Evolutionary conservation across 345 rosid genomes (phyloP).

Genomic region (Psidium guajava): DNA sequence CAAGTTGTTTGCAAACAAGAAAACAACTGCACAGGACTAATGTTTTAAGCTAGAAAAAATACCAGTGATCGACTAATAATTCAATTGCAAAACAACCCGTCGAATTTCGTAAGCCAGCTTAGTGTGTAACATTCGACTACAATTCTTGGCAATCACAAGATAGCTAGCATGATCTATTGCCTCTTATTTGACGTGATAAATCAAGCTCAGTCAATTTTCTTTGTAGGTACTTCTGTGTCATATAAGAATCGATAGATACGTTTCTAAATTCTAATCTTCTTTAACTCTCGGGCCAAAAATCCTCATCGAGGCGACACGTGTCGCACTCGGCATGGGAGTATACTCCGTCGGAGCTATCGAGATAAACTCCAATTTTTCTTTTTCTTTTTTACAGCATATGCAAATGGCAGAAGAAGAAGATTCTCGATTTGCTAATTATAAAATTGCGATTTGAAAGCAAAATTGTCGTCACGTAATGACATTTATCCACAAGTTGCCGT

Average conservation of each 20-base stretch:
- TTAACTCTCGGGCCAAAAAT: neutral
- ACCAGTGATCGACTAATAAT: neutral
- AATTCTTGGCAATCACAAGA: neutral
- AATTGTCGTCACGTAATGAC: neutral
- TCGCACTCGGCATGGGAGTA: fast-evolving
- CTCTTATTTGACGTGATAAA: neutral
- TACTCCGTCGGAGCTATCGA: neutral
- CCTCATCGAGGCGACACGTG: fast-evolving
- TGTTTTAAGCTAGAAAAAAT: neutral
- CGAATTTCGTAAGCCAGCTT: neutral
- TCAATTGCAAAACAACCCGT: neutral
- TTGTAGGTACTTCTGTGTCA: fast-evolving
- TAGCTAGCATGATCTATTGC: neutral
- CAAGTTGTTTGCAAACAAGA: neutral
- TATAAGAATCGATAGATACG: neutral
- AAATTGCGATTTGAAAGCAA: neutral
- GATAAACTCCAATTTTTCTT: neutral
- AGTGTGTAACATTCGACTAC: neutral
- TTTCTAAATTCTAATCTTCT: neutral
- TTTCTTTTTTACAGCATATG: neutral
- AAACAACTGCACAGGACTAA: neutral
- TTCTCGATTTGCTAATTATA: neutral
- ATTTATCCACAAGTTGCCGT: neutral
- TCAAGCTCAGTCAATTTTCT: neutral
- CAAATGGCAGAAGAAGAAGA: neutral